Evolutionary conservation across 83 land plant genomes (phyloP), one percentile per base, ranked within the genome.

Genomic region (Diphasiastrum complanatum): DNA sequence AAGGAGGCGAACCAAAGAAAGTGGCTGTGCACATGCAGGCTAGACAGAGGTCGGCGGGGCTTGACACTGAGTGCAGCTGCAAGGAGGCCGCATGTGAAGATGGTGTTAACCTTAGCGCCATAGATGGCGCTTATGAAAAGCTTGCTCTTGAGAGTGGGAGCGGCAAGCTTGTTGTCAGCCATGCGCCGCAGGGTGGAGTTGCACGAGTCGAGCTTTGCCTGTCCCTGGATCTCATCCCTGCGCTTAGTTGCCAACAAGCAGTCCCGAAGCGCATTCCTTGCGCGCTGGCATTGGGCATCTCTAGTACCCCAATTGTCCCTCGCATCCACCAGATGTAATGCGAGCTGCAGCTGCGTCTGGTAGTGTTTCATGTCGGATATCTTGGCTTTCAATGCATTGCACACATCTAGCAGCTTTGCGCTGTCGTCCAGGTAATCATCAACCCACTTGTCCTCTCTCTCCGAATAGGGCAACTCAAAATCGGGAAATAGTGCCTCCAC

Each of bases 321-420:
- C 0, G 12, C 4, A 1, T 5, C 14, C 0, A 37, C 35, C 5
- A 37, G 12, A 38, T 20, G 40, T 16, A 51, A 31, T 5, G 23
- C n/a, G 2, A 60, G 14, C 51, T 60, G 20, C 14, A 41, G n/a
- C 32, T 1, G 5, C 2, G 0, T 47, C 3, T 37, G 1, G 46
- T 65, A 57, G 5, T 40, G 30, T 0, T 59, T 65, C 12, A 53
- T 23, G n/a, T 53, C 33, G 27, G 26, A 26, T 12, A 59, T 22
- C 2, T 14, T 36, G 3, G 32, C 43, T 1, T 47, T 24, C 5
- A 65, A 31, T 22, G 19, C 46, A 34, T 65, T 58, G 66, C 68
- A 65, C 1, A 65, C 65, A 26, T 65, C 68, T 1, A 65, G 66
- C 8, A 65, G 68, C 65, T 65, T 65, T 11, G 46, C 68, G 5